These are phyloP conservation scores for Zymoseptoria brevis DNA, from an alignment of 2,329 filamentous ascomycete species.

Conservation along the genomic window DNA sequence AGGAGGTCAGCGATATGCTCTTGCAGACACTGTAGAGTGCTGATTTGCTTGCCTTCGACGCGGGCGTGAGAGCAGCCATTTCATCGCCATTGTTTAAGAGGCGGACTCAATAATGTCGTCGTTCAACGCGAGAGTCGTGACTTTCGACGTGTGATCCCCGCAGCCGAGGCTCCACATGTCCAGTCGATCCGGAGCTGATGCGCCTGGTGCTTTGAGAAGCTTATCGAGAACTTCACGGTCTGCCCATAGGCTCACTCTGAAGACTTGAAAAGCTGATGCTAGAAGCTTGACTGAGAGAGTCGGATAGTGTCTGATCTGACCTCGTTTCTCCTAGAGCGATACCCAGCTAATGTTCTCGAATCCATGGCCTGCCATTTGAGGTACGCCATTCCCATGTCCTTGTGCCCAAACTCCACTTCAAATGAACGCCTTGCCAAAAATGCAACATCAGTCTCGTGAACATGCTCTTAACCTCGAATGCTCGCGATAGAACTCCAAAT, in stretches of 20 bases:
- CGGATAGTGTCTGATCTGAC: too few relatives aligned
- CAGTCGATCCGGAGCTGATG: neutral
- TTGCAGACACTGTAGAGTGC: neutral
- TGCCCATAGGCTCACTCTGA: too few relatives aligned
- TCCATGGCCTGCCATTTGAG: neutral
- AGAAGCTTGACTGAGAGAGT: too few relatives aligned
- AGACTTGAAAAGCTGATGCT: too few relatives aligned
- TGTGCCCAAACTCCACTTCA: neutral
- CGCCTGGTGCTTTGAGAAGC: too few relatives aligned
- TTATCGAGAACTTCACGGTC: neutral
- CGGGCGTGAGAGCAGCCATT: slow-evolving; percentile 28
- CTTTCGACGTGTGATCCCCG: neutral
- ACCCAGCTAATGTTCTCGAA: neutral
- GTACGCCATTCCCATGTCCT: neutral
- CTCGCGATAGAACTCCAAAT: neutral
- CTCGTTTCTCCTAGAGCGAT: neutral
- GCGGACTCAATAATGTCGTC: neutral
- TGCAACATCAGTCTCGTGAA: neutral
- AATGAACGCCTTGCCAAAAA: neutral
- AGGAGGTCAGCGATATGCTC: slow-evolving; percentile 1
- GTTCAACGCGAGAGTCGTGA: neutral
- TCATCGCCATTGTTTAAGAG: neutral
- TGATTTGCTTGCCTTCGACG: slow-evolving; percentile 22
- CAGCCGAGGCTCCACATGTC: neutral
- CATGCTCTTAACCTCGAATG: neutral